Percentiles rank a stretch among this genome's conserved stretches.
These are phyloP conservation scores for Aspergillus eucalypticola DNA, from an alignment of 2,329 filamentous ascomycete species.

Conservation along the genomic window DNA sequence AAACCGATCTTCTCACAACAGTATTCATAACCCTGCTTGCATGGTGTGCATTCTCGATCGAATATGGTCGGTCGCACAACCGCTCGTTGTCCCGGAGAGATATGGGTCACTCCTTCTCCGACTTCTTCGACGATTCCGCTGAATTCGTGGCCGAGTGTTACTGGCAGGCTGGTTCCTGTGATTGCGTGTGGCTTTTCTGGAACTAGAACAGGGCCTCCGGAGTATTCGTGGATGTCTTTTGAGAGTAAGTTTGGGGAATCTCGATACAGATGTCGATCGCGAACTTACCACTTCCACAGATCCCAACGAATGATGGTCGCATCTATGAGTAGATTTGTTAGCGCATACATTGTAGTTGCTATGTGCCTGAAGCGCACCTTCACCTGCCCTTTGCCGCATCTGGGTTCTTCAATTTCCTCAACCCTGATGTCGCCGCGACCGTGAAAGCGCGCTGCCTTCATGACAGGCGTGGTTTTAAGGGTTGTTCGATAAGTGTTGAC, in stretches of 20 bases:
- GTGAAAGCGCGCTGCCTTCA: conserved; percentile 42
- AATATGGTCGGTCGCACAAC: conserved; percentile 57
- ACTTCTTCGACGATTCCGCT: conserved; percentile 61
- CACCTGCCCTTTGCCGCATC: conserved; percentile 55
- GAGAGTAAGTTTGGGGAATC: background rate
- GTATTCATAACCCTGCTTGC: conserved; percentile 60
- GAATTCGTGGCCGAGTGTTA: conserved; percentile 67
- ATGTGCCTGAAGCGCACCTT: conserved; percentile 24
- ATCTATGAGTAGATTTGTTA: conserved; percentile 14
- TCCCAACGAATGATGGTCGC: conserved; percentile 36
- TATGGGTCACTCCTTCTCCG: conserved; percentile 50
- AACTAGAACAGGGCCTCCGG: conserved; percentile 51
- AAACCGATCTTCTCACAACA: conserved; percentile 60
- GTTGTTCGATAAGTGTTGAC: background rate
- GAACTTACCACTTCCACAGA: conserved; percentile 34
- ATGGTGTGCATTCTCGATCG: conserved; percentile 38
- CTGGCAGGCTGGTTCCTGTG: conserved; percentile 58
- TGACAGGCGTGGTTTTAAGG: conserved; percentile 14
- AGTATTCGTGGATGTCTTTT: conserved; percentile 55
- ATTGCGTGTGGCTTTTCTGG: conserved; percentile 58
- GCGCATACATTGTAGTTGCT: background rate
- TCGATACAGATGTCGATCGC: background rate
- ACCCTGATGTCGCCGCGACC: conserved; percentile 38
- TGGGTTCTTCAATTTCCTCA: conserved; percentile 37
- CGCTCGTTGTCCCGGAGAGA: conserved; percentile 50